phyloP scores from a whole-genome alignment of 2,329 filamentous ascomycete species.

The Neonectria sp. region DNA sequence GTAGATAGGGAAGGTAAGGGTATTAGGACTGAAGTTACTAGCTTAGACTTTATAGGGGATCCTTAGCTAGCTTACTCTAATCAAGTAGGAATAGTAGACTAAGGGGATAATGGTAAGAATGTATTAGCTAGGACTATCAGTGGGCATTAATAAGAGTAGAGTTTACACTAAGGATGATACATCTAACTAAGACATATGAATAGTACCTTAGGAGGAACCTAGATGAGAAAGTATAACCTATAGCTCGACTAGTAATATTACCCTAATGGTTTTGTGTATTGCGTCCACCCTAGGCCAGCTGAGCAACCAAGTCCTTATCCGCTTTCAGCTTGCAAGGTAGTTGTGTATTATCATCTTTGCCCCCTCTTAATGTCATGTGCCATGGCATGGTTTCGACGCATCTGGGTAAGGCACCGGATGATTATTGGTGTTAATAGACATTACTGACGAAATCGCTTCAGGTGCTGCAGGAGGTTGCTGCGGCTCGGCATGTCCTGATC shows the following conservation, averaged over 20 bases:
- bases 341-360: neutral
- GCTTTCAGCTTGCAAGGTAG: neutral
- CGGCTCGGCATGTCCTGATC: no score
- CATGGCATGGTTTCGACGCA: no score
- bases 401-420: no score
- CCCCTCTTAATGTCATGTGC: neutral
- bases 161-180: neutral
- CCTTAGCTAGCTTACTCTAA: no score
- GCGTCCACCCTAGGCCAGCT: neutral
- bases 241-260: neutral
- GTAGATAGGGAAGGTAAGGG: neutral
- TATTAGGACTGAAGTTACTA: neutral
- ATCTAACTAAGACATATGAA: neutral
- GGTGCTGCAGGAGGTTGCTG: no score
- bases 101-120: no score
- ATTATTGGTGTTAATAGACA: no score
- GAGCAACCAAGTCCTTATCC: neutral
- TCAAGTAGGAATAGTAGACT: no score
- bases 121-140: no score
- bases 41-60: no score
- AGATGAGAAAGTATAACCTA: neutral
- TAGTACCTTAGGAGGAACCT: neutral
- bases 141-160: neutral
- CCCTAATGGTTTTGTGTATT: neutral
- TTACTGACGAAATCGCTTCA: no score